A percentile compares a stretch with the other conserved stretches of the same genome.
Conservation (phyloP, 1,284 basidiomycete genomes). For the Clitocybe nebularis region DNA sequence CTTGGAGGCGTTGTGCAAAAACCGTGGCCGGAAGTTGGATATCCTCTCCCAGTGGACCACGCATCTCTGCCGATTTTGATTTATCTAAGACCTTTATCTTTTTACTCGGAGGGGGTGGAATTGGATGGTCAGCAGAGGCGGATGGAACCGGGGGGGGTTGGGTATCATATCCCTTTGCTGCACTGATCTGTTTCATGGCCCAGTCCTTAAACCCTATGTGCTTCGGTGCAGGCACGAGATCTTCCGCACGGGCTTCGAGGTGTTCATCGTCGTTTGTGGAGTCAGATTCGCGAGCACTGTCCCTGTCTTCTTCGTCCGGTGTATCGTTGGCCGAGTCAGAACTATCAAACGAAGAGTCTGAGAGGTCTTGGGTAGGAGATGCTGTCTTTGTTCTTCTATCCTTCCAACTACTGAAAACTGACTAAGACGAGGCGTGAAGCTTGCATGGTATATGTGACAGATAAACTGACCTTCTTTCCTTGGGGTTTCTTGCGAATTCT, state of each 20-base stretch:
- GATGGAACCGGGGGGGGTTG: conserved; percentile 10
- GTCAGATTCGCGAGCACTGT: conserved; percentile 9
- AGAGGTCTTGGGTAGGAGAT: conserved; percentile 30
- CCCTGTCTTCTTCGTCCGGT: conserved; percentile 31
- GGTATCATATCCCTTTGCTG: conserved; percentile 48
- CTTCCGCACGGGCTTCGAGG: conserved; percentile 13
- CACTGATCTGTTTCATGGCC: conserved; percentile 73
- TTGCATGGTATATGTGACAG: background rate
- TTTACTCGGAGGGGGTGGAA: conserved; percentile 33
- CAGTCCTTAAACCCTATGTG: conserved; percentile 75
- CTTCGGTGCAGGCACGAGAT: conserved; percentile 20
- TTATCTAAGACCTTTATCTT: conserved; percentile 38
- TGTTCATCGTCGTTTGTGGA: conserved; percentile 21
- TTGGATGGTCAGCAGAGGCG: conserved; percentile 16
- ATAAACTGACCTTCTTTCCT: conserved; percentile 37
- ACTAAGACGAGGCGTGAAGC: conserved; percentile 19
- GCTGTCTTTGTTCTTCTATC: conserved; percentile 16
- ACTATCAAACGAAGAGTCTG: conserved; percentile 70
- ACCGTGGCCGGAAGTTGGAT: conserved; percentile 58
- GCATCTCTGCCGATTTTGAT: conserved; percentile 38
- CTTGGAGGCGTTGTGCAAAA: conserved; percentile 52
- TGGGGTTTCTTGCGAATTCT: conserved; percentile 39
- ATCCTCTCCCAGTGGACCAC: conserved; percentile 68
- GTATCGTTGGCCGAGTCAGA: conserved; percentile 67
- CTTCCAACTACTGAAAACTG: conserved; percentile 40